phyloP scores from a whole-genome alignment of 768 basidiomycete species.

The Phaffia australis region DNA sequence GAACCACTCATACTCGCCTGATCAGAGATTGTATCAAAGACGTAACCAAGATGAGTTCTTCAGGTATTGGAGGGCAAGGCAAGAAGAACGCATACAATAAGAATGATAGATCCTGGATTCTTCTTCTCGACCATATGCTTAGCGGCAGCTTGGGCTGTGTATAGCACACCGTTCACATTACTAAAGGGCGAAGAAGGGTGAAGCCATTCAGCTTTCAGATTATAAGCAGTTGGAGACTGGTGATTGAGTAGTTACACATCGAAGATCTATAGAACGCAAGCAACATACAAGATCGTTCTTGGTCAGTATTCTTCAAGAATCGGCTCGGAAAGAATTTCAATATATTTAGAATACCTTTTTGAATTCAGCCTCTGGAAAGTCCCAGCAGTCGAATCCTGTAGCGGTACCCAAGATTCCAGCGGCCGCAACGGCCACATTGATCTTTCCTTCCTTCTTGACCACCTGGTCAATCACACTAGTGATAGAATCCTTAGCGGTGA shows the following conservation, averaged over 20 bases:
- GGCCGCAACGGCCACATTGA: constrained; percentile 64
- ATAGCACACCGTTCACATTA: constrained; percentile 54
- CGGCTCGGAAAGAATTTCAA: neutral
- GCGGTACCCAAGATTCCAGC: constrained; percentile 52
- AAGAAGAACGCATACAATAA: constrained; percentile 32
- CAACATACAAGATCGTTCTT: neutral
- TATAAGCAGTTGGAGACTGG: neutral
- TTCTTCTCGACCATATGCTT: constrained; percentile 47
- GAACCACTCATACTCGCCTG: constrained; percentile 52
- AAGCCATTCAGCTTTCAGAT: neutral
- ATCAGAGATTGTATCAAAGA: neutral
- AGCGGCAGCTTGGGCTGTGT: constrained; percentile 53
- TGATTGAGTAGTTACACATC: neutral
- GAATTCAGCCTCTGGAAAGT: constrained; percentile 57
- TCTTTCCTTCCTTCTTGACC: constrained; percentile 54
- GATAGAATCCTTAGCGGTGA: constrained; percentile 51
- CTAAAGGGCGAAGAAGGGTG: constrained; percentile 40
- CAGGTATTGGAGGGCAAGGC: neutral
- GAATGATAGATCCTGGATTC: constrained; percentile 46
- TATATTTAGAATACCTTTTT: constrained; percentile 37
- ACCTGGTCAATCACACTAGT: constrained; percentile 53
- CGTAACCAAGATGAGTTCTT: neutral
- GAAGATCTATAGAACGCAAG: neutral
- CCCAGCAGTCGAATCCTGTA: constrained; percentile 40
- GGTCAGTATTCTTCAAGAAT: no score